Base-by-base conservation (phyloP, 129 eudicot genomes). In the Flaveria brownii region DNA sequence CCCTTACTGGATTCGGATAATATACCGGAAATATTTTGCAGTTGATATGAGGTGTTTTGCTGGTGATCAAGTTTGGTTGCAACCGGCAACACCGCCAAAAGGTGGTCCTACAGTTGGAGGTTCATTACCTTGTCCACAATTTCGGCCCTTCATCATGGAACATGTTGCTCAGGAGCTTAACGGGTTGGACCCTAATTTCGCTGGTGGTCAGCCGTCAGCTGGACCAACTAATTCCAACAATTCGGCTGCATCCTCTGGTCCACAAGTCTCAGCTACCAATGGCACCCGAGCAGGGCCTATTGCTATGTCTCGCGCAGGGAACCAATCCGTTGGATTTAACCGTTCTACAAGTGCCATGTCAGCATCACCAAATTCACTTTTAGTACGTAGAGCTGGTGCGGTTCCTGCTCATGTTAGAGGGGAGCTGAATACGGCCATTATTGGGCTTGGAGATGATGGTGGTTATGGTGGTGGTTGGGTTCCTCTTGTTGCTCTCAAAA, bases 381-480 rank as follows among this genome's bases (percentile, higher is more conserved):
- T 82, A 60, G 90, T 94, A 47, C 94, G 99, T 57, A 85, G 94
- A 78, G 46, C 94, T 28, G 96, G 88, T 41, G 69, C 92, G 51
- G 94, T 95, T n/a, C 99, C 99, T 28, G 99, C 99, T 56, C 97
- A 89, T 85, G 99, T 95, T 41, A 91, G 97, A 74, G 99, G 99
- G 65, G 99, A 91, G 73, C 80, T 91, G 71, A 91, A 95, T 71
- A 95, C 99, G 0, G 97, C 97, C 60, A 95, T 95, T 56, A 95
- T 95, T 74, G 99, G 99, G 69, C 96, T 95, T 68, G 99, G 99
- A 39, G 99, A 95, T 82, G 99, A 95, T 84, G 99, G 99, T 60
- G 99, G 99, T 52, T 95, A 95, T 84, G 99, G 99, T 78, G 99
- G 99, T 75, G 99, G 99, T 39, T 95, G 99, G 99, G 99, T 95